Conservation (phyloP, 2,329 filamentous ascomycete species). For the Botrytis squamosa region DNA sequence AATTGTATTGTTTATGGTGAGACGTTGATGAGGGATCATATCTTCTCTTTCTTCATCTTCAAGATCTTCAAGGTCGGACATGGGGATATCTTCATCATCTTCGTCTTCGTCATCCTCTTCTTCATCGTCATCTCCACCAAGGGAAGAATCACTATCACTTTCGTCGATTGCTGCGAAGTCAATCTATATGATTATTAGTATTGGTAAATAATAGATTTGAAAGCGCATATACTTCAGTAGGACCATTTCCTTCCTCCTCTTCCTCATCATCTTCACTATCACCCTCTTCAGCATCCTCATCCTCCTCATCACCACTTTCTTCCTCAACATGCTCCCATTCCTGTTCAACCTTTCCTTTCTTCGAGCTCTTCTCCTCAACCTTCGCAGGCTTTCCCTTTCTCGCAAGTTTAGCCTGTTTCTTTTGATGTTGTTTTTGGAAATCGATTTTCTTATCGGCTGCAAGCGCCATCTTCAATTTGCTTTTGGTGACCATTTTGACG, state of each 20-base stretch:
- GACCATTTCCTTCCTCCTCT: slow-evolving; percentile 24
- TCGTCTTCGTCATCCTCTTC: slow-evolving; percentile 57
- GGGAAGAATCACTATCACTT: slow-evolving; percentile 56
- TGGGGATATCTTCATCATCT: slow-evolving; percentile 82
- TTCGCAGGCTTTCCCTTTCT: slow-evolving; percentile 51
- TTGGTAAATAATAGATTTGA: neutral
- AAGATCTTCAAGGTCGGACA: slow-evolving; percentile 80
- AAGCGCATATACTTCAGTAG: slow-evolving; percentile 30
- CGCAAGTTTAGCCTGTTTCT: slow-evolving; percentile 41
- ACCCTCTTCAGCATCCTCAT: slow-evolving; percentile 30
- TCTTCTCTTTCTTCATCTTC: slow-evolving; percentile 81
- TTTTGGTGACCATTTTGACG: slow-evolving; percentile 40
- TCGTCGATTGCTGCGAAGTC: slow-evolving; percentile 58
- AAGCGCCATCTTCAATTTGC: slow-evolving; percentile 54
- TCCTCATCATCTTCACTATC: slow-evolving; percentile 41
- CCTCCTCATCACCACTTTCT: slow-evolving; percentile 39
- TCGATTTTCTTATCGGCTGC: slow-evolving; percentile 55
- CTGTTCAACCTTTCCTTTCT: slow-evolving; percentile 51
- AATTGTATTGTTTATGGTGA: slow-evolving; percentile 95
- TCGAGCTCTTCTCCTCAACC: slow-evolving; percentile 42
- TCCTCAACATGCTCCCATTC: slow-evolving; percentile 46
- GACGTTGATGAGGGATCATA: slow-evolving; percentile 82
- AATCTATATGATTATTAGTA: slow-evolving; percentile 41
- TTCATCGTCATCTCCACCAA: slow-evolving; percentile 46
- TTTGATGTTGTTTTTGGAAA: slow-evolving; percentile 47